Evolutionary conservation across 257 asterid species (phyloP).

Genomic region (Leptodermis oblonga): DNA sequence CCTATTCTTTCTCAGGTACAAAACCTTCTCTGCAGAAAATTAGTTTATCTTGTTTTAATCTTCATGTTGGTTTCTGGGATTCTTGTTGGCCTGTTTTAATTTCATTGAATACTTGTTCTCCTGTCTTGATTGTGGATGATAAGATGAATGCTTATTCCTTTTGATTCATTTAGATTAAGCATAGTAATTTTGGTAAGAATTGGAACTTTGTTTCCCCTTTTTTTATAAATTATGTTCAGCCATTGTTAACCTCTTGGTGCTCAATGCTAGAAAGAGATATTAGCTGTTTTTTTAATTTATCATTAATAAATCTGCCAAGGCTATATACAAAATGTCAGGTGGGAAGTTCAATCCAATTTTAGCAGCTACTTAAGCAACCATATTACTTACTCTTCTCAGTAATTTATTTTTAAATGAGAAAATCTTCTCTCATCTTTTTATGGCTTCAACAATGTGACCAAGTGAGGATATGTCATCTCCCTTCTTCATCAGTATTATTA

Average conservation of each 20-base stretch:
- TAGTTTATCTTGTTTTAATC: neutral
- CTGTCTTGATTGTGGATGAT: neutral
- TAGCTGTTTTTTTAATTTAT: neutral
- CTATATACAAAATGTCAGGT: too few relatives aligned
- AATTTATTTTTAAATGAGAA: too few relatives aligned
- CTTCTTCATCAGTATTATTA: too few relatives aligned
- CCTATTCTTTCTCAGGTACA: conserved; percentile 72
- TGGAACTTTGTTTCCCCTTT: too few relatives aligned
- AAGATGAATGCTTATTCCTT: neutral
- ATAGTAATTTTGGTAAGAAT: neutral
- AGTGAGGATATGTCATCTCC: too few relatives aligned
- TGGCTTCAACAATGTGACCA: too few relatives aligned
- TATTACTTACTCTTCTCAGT: too few relatives aligned
- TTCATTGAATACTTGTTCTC: neutral
- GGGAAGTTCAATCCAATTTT: too few relatives aligned
- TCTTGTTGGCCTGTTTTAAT: neutral
- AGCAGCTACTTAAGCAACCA: too few relatives aligned
- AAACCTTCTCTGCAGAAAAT: neutral
- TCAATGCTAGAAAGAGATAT: neutral
- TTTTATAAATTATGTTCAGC: neutral
- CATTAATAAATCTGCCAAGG: too few relatives aligned
- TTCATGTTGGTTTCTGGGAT: neutral
- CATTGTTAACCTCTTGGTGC: neutral
- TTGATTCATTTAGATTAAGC: neutral
- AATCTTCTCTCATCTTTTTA: too few relatives aligned